Conservation (phyloP, 1,139 yeast genomes). For the Blastobotrys buckinghamii region DNA sequence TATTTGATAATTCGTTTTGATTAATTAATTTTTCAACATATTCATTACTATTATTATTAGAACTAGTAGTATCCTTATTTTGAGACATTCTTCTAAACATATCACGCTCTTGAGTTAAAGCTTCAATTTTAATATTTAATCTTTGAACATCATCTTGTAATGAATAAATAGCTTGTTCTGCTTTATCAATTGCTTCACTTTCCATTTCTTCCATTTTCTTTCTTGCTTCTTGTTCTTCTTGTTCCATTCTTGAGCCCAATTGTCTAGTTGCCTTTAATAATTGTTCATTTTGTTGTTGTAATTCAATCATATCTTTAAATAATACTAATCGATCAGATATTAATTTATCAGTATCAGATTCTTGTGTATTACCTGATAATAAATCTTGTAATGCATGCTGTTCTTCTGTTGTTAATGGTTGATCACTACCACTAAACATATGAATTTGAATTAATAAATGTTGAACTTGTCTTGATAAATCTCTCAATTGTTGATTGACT, state of each 20-base stretch:
- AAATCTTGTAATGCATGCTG: conserved; percentile 45
- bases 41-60: conserved; percentile 11
- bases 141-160: conserved; percentile 58
- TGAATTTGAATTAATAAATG: conserved; percentile 63
- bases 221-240: conserved; percentile 39
- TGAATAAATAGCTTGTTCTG: conserved; percentile 66
- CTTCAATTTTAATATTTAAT: conserved; percentile 44
- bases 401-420: conserved; percentile 56
- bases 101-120: conserved; percentile 60
- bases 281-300: conserved; percentile 70
- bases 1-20: conserved; percentile 33
- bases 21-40: conserved; percentile 31
- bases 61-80: conserved; percentile 14
- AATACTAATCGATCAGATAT: conserved; percentile 70
- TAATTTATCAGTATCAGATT: conserved; percentile 62
- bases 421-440: conserved; percentile 42
- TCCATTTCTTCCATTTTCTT: conserved; percentile 45
- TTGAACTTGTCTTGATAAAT: conserved; percentile 76
- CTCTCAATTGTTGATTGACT: conserved; percentile 53
- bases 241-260: conserved; percentile 64
- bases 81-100: conserved; percentile 46
- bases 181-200: conserved; percentile 61
- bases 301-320: conserved; percentile 59
- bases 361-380: conserved; percentile 37
- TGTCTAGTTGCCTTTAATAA: conserved; percentile 61